Percentiles rank a stretch among this genome's conserved stretches.
Conservation (phyloP, 164 flowering plant genomes). For the Macadamia tetraphylla region DNA sequence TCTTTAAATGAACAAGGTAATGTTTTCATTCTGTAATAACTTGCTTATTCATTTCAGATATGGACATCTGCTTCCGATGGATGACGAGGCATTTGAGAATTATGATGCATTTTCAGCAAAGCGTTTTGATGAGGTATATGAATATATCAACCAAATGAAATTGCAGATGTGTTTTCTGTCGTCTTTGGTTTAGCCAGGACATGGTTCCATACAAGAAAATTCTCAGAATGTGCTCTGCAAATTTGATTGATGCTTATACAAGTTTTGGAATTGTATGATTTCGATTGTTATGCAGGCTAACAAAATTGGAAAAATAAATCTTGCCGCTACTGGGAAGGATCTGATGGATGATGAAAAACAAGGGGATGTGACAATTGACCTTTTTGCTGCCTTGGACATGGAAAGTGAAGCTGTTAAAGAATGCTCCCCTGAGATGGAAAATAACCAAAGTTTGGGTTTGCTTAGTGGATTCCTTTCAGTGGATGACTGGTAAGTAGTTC, state of each 20-base stretch:
- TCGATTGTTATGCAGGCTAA: slow-evolving; percentile 51
- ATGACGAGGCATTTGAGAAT: slow-evolving; percentile 87
- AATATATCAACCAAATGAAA: not conserved
- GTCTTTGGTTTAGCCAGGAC: too few relatives aligned
- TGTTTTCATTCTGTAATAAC: not conserved
- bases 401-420: slow-evolving; percentile 80
- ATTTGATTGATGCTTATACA: too few relatives aligned
- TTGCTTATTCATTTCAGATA: slow-evolving; percentile 39
- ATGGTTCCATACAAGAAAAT: too few relatives aligned
- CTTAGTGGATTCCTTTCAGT: slow-evolving; percentile 88
- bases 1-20: not conserved
- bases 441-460: slow-evolving; percentile 79
- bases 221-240: too few relatives aligned
- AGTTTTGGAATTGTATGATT: not conserved
- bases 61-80: slow-evolving; percentile 87
- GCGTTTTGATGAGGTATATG: slow-evolving; percentile 83
- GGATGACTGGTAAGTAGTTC: slow-evolving; percentile 77
- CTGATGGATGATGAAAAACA: slow-evolving; percentile 99
- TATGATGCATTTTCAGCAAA: slow-evolving; percentile 60
- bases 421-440: slow-evolving; percentile 67
- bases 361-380: slow-evolving; percentile 91
- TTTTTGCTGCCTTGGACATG: slow-evolving; percentile 85
- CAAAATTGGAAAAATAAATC: slow-evolving; percentile 98
- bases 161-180: not conserved
- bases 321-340: slow-evolving; percentile 99